Base-by-base conservation (phyloP, 108 stramenopile genomes). In the Cyclotella baltica region DNA sequence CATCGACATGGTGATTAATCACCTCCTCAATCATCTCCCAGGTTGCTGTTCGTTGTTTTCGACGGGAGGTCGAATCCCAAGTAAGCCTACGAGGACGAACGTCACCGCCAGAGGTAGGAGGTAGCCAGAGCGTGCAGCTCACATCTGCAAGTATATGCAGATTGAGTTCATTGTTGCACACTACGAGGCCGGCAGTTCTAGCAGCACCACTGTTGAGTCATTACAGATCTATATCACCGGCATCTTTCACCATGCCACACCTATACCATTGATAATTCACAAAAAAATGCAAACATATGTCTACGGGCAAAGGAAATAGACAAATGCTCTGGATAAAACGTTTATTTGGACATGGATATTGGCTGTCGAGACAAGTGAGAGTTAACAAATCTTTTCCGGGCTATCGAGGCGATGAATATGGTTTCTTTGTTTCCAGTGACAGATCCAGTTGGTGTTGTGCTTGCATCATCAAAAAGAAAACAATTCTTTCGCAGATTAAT, bases 281-380 rank as follows among this genome's bases (percentile, higher is more conserved):
- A 43, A 59, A 61, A 40, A 33, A 29, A 72, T 48, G 4, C 62
- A 59, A 40, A 61, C 46, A 3, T 58, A 72, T 16, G 30, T 62
- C 29, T 61, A 72, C 23, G 18, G 23, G 22, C 25, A 72, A 48
- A 6, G 71, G 62, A 72, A 72, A 61, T 72, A 59, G 71, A 72
- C 71, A 33, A 43, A 47, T 57, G 15, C 69, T 81, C 0, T 87
- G 86, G 86, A 82, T 83, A 10, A 59, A 43, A 59, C n/a, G 52
- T 68, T 25, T 67, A 57, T 27, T 4, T 67, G 55, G 75, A 76
- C 47, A 5, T 58, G 6, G 75, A 59, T 29, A 53, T 73, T 52
- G 62, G 62, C 3, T 73, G 73, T 30, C 73, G 40, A 38, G 3
- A 52, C 4, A 52, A 73, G 4, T 64, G 25, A 64, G 62, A 73